These are phyloP conservation scores for Protomyces lactucae-debilis DNA, from an alignment of 1,139 yeast species.

Conservation along the genomic window DNA sequence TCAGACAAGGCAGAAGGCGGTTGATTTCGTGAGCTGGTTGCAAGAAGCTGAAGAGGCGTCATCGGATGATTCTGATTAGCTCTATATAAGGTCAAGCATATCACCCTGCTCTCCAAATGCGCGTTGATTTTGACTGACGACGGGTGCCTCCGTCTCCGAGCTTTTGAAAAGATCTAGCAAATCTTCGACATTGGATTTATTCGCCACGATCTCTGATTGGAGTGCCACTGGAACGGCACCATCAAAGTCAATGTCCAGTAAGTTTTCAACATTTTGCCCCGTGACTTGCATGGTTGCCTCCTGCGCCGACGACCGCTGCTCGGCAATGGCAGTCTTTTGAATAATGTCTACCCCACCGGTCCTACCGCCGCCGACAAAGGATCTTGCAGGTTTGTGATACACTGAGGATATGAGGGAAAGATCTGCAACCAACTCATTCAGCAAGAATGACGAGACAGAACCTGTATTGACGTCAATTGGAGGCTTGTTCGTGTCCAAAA, in stretches of 20 bases:
- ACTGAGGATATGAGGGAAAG: slow-evolving; percentile 84
- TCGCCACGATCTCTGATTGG: slow-evolving; percentile 6
- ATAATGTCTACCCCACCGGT: slow-evolving; percentile 44
- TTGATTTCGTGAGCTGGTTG: slow-evolving; percentile 15
- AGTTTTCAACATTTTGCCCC: slow-evolving; percentile 61
- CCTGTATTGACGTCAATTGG: slow-evolving; percentile 63
- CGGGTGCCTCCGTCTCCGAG: background rate
- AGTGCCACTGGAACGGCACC: slow-evolving; percentile 22
- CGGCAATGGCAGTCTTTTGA: slow-evolving; percentile 60
- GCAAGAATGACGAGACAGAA: slow-evolving; percentile 59
- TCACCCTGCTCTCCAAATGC: background rate
- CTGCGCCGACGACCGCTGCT: slow-evolving; percentile 69
- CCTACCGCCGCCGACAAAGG: slow-evolving; percentile 53
- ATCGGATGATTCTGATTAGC: slow-evolving; percentile 13
- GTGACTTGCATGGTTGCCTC: slow-evolving; percentile 59
- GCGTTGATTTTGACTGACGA: background rate
- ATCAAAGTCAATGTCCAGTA: slow-evolving; percentile 74
- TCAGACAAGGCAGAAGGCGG: slow-evolving; percentile 7
- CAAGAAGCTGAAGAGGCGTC: slow-evolving; percentile 16
- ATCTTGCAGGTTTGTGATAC: slow-evolving; percentile 74
- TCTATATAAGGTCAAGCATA: background rate
- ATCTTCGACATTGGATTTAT: background rate
- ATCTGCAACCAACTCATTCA: slow-evolving; percentile 66
- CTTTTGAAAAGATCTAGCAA: background rate
- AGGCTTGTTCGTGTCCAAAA: slow-evolving; percentile 57